Conservation (phyloP, 2,329 filamentous ascomycete species). For the Hysterium pulicare region DNA sequence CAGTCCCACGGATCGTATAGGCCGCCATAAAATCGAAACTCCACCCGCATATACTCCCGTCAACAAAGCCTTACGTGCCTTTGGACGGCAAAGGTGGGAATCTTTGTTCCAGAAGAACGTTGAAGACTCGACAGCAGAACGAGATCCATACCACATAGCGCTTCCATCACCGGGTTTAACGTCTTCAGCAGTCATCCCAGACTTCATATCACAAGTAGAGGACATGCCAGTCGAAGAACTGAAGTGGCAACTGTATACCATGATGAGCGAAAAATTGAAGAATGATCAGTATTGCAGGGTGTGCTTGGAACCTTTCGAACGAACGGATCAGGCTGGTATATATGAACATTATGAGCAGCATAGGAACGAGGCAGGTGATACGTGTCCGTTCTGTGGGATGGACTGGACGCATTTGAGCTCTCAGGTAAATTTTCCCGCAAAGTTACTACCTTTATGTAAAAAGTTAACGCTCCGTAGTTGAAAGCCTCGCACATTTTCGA, state of each 20-base stretch:
- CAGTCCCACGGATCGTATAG: constrained; percentile 2
- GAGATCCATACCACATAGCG: background rate
- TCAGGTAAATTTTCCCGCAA: constrained; percentile 4
- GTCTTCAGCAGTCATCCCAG: background rate
- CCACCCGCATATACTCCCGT: background rate
- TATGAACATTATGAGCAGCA: constrained; percentile 10
- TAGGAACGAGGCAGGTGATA: constrained; percentile 4
- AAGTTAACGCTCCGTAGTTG: too few species aligned
- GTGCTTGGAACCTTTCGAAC: constrained; percentile 9
- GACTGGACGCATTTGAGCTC: constrained; percentile 8
- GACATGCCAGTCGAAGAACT: constrained; percentile 12
- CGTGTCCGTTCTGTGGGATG: constrained; percentile 14
- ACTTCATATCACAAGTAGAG: constrained; percentile 8
- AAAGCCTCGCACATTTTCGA: constrained; percentile 13
- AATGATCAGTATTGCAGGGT: constrained; percentile 8
- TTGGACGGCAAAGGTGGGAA: constrained; percentile 13
- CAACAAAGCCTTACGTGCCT: constrained; percentile 1
- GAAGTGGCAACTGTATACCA: constrained; percentile 10
- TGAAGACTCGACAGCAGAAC: background rate
- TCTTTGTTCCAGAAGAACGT: constrained; percentile 9
- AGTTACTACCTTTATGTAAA: too few species aligned
- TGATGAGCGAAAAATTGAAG: constrained; percentile 8
- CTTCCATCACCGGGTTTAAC: background rate
- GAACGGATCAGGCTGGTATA: constrained; percentile 1
- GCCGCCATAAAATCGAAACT: background rate